Evolutionary conservation across 352 stramenopile genomes (phyloP).

Genomic region (Phytophthora boehmeriae): DNA sequence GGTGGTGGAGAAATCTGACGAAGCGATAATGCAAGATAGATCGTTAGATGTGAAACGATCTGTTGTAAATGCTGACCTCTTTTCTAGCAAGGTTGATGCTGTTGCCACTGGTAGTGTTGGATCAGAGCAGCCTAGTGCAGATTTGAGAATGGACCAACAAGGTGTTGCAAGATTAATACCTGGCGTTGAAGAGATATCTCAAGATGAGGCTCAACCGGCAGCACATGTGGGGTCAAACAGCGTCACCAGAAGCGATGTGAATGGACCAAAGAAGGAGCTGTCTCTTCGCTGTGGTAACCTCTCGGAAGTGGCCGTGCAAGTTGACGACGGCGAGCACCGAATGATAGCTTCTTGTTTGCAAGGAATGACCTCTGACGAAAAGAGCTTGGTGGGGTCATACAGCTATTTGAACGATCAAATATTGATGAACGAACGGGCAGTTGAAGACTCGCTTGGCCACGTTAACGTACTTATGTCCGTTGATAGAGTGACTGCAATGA

Average conservation of each 20-base stretch:
- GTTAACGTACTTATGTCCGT: constrained; percentile 23
- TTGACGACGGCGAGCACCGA: not conserved
- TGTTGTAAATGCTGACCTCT: not conserved
- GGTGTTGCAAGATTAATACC: too few species aligned
- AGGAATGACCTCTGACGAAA: not conserved
- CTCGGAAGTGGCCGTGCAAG: not conserved
- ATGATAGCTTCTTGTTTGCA: constrained; percentile 1
- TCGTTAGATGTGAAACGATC: not conserved
- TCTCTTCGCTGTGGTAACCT: not conserved
- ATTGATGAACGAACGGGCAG: constrained; percentile 36
- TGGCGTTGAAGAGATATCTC: too few species aligned
- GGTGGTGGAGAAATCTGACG: not conserved
- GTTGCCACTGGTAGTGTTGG: not conserved
- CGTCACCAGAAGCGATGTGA: not conserved
- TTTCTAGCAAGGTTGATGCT: not conserved
- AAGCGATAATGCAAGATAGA: not conserved
- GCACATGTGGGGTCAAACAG: not conserved
- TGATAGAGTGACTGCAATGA: constrained; percentile 21
- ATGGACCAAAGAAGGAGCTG: not conserved
- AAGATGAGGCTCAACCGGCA: not conserved
- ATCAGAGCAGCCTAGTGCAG: not conserved
- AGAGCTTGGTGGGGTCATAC: constrained; percentile 24
- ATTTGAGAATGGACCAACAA: not conserved
- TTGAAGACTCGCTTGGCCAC: constrained; percentile 27
- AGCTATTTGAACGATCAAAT: constrained; percentile 35